Percentiles rank a stretch among this genome's conserved stretches.
Conservation (phyloP, 2,329 filamentous ascomycete species). For the Ophiocordyceps unilateralis region DNA sequence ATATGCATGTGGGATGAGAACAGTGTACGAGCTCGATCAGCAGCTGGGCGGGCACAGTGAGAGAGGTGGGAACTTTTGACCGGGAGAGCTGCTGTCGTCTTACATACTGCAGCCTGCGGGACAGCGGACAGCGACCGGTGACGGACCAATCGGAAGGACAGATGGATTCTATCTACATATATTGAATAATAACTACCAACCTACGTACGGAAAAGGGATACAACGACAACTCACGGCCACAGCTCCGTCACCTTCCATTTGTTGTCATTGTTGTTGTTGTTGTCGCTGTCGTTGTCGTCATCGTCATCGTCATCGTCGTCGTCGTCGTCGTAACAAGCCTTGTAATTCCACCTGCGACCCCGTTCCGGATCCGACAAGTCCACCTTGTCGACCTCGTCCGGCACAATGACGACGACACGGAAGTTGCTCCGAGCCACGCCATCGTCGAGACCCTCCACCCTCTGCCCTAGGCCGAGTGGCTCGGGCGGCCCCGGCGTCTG, state of each 20-base stretch:
- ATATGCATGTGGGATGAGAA: too few relatives aligned
- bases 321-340: constrained; percentile 27
- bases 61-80: neutral
- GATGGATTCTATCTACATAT: too few relatives aligned
- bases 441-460: constrained; percentile 56
- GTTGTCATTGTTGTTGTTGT: constrained; percentile 21
- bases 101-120: too few relatives aligned
- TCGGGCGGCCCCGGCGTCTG: constrained; percentile 21
- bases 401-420: constrained; percentile 65
- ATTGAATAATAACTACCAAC: too few relatives aligned
- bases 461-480: constrained; percentile 35
- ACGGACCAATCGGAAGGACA: neutral
- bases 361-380: constrained; percentile 52
- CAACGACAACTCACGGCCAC: constrained; percentile 52
- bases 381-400: constrained; percentile 57
- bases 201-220: too few relatives aligned
- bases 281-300: constrained; percentile 19
- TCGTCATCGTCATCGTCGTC: constrained; percentile 21
- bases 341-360: constrained; percentile 50
- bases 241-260: constrained; percentile 53
- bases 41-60: too few relatives aligned
- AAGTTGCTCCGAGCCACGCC: constrained; percentile 57
- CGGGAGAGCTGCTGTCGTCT: too few relatives aligned
- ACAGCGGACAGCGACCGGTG: too few relatives aligned
- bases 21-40: neutral